Conservation (phyloP, 495 filamentous ascomycete species). For the Aspergillus nanangensis region DNA sequence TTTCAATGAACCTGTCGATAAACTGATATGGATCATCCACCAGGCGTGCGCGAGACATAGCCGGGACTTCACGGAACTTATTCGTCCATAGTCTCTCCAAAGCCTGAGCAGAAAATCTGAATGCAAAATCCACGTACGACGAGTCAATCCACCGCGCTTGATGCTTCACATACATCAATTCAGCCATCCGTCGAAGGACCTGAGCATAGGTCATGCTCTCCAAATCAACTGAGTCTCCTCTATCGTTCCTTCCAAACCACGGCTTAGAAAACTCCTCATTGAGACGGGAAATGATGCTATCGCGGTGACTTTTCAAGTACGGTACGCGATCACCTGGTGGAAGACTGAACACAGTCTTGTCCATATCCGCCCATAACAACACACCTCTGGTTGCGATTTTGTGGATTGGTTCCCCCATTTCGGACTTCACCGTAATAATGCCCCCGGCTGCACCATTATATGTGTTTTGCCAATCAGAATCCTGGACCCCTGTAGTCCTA, state of each 20-base stretch:
- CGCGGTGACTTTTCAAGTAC: conserved; percentile 18
- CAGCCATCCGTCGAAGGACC: conserved; percentile 24
- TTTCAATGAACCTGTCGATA: conserved; percentile 7
- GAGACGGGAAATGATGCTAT: conserved; percentile 25
- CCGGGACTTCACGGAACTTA: not conserved
- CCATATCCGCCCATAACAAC: conserved; percentile 33
- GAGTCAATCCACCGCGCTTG: conserved; percentile 34
- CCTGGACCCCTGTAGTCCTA: conserved; percentile 21
- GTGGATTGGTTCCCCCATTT: conserved; percentile 43
- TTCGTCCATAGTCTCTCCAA: conserved; percentile 15
- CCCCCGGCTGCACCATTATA: conserved; percentile 25
- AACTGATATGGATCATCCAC: conserved; percentile 8
- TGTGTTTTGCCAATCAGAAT: conserved; percentile 26
- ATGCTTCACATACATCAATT: conserved; percentile 32
- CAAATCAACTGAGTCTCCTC: conserved; percentile 23
- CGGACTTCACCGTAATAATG: conserved; percentile 33
- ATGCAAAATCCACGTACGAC: conserved; percentile 23
- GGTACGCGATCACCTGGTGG: conserved; percentile 19
- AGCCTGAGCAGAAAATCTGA: conserved; percentile 23
- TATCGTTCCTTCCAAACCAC: conserved; percentile 31
- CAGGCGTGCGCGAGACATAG: not conserved
- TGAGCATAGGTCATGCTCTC: conserved; percentile 38
- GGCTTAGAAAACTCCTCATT: conserved; percentile 35
- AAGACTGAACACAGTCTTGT: conserved; percentile 31
- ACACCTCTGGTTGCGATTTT: conserved; percentile 38